Evolutionary conservation across 495 filamentous ascomycete species (phyloP).

Genomic region (Penicillium canariense): DNA sequence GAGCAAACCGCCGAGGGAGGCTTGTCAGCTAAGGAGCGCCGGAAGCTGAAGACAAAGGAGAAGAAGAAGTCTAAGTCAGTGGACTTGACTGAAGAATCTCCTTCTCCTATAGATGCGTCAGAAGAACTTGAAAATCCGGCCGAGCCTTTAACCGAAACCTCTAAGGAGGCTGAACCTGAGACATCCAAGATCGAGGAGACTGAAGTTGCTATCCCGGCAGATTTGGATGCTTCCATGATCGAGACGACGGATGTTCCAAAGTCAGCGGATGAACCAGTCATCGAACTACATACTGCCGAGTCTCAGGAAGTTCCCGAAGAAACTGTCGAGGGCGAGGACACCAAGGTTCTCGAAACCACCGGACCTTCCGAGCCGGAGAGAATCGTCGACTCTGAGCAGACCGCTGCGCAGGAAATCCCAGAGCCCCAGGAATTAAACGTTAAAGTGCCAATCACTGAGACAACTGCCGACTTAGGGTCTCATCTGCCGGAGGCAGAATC

Average conservation of each 20-base stretch:
- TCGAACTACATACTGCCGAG: too few relatives aligned
- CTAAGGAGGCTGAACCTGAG: neutral
- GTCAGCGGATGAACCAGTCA: too few relatives aligned
- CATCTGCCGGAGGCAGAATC: constrained; percentile 14
- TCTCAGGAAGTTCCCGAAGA: neutral
- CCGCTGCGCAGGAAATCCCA: constrained; percentile 7
- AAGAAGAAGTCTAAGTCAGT: constrained; percentile 44
- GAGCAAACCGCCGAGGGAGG: constrained; percentile 12
- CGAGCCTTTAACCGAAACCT: neutral
- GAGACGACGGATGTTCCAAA: neutral
- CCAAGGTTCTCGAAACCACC: neutral
- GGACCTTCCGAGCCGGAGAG: constrained; percentile 7
- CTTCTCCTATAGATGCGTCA: constrained; percentile 4
- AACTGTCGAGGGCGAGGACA: neutral
- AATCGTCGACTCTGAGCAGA: neutral
- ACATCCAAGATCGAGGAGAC: neutral
- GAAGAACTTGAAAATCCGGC: constrained; percentile 5
- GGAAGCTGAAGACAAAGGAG: constrained; percentile 41
- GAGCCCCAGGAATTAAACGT: constrained; percentile 3
- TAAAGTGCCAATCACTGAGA: constrained; percentile 5
- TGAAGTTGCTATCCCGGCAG: neutral
- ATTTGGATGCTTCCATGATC: neutral
- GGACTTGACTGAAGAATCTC: constrained; percentile 20
- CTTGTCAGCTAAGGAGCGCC: constrained; percentile 26
- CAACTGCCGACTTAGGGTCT: constrained; percentile 11